Evolutionary conservation across 1,284 basidiomycete genomes (phyloP).

Genomic region (Sphaerobolus stellatus): DNA sequence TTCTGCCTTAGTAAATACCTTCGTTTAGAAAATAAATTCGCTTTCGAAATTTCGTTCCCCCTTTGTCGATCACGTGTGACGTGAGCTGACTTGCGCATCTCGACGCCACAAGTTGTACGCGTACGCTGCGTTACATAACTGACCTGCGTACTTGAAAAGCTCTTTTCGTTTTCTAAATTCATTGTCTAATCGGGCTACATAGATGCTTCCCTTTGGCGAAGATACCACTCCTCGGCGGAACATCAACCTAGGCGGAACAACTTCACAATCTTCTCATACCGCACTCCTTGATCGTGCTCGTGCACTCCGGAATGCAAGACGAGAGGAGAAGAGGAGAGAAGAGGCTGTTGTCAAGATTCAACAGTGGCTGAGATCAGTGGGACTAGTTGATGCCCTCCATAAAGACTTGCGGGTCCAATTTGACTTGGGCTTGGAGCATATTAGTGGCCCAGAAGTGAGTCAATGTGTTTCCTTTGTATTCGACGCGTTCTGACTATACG

Average conservation of each 20-base stretch:
- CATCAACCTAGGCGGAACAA: slow-evolving; percentile 76
- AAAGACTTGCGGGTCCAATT: slow-evolving; percentile 18
- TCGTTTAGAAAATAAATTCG: too few relatives aligned
- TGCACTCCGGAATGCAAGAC: slow-evolving; percentile 55
- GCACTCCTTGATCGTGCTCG: slow-evolving; percentile 63
- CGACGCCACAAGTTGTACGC: too few relatives aligned
- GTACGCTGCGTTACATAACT: too few relatives aligned
- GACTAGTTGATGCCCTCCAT: slow-evolving; percentile 5
- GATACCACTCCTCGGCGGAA: slow-evolving; percentile 40
- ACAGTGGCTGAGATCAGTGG: slow-evolving; percentile 40
- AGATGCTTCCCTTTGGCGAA: slow-evolving; percentile 10
- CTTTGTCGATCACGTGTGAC: too few relatives aligned
- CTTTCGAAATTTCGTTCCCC: too few relatives aligned
- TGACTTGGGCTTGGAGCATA: slow-evolving; percentile 12
- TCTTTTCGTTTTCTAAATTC: too few relatives aligned
- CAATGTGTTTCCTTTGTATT: neutral
- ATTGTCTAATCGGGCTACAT: too few relatives aligned
- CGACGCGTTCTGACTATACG: neutral
- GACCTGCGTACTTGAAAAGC: too few relatives aligned
- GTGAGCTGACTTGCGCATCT: too few relatives aligned
- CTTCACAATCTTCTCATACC: slow-evolving; percentile 48
- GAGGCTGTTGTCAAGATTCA: slow-evolving; percentile 64
- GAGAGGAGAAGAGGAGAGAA: slow-evolving; percentile 50
- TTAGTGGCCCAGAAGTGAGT: neutral
- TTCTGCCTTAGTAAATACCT: too few relatives aligned